A percentile compares a stretch with the other conserved stretches of the same genome.
Evolutionary conservation across 164 flowering plant genomes (phyloP).

Genomic region (Magnolia changhungtana): DNA sequence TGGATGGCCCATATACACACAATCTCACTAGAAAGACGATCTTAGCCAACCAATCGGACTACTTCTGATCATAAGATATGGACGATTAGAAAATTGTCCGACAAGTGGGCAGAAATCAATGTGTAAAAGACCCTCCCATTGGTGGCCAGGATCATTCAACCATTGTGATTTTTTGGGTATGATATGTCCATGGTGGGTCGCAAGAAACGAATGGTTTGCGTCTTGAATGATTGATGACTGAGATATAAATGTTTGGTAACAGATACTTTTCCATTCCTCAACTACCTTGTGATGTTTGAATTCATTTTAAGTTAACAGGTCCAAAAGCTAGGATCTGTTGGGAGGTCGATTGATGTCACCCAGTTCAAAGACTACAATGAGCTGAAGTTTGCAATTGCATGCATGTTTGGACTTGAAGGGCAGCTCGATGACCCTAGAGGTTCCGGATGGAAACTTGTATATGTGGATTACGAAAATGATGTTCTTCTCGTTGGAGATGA

Average conservation of each 20-base stretch:
- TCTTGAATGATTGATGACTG: not conserved
- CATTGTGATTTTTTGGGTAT: too few species aligned
- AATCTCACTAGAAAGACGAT: too few species aligned
- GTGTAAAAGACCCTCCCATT: too few species aligned
- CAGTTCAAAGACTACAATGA: slow-evolving; percentile 71
- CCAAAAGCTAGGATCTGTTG: slow-evolving; percentile 96
- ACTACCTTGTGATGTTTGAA: slow-evolving; percentile 5
- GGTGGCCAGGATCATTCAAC: too few species aligned
- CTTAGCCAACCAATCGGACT: too few species aligned
- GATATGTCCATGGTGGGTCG: too few species aligned
- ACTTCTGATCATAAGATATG: too few species aligned
- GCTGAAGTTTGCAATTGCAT: slow-evolving; percentile 69
- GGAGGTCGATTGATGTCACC: slow-evolving; percentile 93
- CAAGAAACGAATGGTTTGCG: too few species aligned
- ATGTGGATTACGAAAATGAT: slow-evolving; percentile 92
- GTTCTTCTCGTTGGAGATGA: slow-evolving; percentile 98
- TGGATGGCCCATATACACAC: too few species aligned
- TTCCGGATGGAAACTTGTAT: slow-evolving; percentile 87
- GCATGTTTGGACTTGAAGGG: slow-evolving; percentile 92
- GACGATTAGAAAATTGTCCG: too few species aligned
- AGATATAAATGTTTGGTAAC: too few species aligned
- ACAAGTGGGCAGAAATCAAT: too few species aligned
- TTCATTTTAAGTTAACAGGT: slow-evolving; percentile 44
- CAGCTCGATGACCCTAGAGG: slow-evolving; percentile 68
- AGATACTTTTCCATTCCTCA: not conserved